Percentiles rank a stretch among this genome's conserved stretches.
Evolutionary conservation across 164 flowering plant species (phyloP).

Genomic region (Saururus chinensis): DNA sequence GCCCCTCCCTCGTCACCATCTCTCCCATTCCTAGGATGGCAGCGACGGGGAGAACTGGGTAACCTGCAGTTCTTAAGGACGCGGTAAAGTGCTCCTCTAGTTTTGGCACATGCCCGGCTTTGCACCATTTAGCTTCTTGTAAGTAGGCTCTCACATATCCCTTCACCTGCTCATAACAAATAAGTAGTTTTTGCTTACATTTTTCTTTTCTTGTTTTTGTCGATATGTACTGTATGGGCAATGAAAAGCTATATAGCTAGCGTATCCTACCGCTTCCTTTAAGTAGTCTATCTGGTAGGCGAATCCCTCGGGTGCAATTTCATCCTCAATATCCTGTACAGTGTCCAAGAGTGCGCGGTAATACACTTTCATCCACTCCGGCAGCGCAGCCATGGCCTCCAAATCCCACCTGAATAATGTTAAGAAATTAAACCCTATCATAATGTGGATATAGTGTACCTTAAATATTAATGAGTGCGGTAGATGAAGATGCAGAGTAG

Average conservation of each 20-base stretch:
- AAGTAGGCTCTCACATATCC: neutral
- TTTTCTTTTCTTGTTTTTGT: no score
- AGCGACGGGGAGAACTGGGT: neutral
- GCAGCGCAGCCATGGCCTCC: neutral
- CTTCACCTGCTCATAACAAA: neutral
- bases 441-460: no score
- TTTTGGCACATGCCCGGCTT: neutral
- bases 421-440: neutral
- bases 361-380: slow-evolving; percentile 2
- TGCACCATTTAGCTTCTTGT: slow-evolving; percentile 1
- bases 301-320: neutral
- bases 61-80: neutral
- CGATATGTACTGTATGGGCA: no score
- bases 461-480: no score
- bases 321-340: neutral
- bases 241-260: neutral
- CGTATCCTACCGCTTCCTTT: slow-evolving; percentile 1
- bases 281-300: slow-evolving; percentile 2
- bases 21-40: slow-evolving; percentile 1
- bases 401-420: neutral
- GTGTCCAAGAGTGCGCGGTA: slow-evolving; percentile 1
- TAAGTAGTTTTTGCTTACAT: no score
- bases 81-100: slow-evolving; percentile 1
- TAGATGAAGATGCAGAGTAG: no score
- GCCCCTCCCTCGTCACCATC: neutral